phyloP scores from a whole-genome alignment of 441 rosid species.

The Populus hybrid region DNA sequence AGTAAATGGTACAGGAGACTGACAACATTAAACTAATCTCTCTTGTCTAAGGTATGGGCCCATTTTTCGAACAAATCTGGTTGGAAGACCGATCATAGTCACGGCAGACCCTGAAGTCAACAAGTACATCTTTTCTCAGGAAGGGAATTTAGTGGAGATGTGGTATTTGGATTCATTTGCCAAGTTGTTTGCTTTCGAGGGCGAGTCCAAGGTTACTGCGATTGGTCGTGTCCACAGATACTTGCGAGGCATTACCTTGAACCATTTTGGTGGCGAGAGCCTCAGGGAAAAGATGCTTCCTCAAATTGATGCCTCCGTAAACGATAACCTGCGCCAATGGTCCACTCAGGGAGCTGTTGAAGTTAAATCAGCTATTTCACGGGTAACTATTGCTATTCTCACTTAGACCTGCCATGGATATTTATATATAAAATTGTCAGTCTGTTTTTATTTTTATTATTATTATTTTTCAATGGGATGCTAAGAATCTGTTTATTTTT shows the following conservation, averaged over 20 bases:
- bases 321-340: conserved; percentile 16
- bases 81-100: conserved; percentile 32
- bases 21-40: no score
- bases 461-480: no score
- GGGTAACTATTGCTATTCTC: conserved; percentile 5
- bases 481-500: no score
- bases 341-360: conserved; percentile 17
- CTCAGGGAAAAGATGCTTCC: conserved; percentile 25
- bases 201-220: conserved; percentile 1
- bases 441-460: no score
- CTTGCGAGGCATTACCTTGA: conserved; percentile 9
- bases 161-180: conserved; percentile 31
- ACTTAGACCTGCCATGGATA: neutral
- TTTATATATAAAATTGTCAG: no score
- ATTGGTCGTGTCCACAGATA: conserved; percentile 25
- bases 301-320: conserved; percentile 15
- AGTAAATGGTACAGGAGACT: no score
- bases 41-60: conserved; percentile 33
- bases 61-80: conserved; percentile 40
- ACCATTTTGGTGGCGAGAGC: conserved; percentile 21
- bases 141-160: conserved; percentile 31
- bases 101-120: conserved; percentile 43
- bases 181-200: conserved; percentile 23
- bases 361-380: conserved; percentile 15
- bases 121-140: conserved; percentile 27